Conservation (phyloP, 2,329 filamentous ascomycete genomes). For the Emergomyces pasteurianus region DNA sequence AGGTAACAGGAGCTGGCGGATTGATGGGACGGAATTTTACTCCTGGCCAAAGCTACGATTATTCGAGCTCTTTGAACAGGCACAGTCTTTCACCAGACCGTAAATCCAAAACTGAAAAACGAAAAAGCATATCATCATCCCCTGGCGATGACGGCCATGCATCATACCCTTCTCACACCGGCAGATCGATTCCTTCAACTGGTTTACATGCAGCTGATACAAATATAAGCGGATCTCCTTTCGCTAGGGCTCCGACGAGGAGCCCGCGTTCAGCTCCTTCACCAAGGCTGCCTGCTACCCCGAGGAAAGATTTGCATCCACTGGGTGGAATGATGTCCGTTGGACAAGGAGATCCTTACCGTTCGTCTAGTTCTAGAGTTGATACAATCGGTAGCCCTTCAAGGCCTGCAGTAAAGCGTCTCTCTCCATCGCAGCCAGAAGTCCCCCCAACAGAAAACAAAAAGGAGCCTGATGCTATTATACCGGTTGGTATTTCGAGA, state of each 20-base stretch:
- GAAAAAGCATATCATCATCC: constrained; percentile 17
- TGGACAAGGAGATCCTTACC: background rate
- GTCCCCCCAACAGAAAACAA: constrained; percentile 12
- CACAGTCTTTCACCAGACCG: constrained; percentile 22
- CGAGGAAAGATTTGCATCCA: background rate
- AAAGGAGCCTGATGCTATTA: constrained; percentile 38
- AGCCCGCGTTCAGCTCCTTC: constrained; percentile 8
- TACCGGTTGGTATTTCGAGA: constrained; percentile 80
- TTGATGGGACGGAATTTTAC: background rate
- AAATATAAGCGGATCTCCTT: constrained; percentile 39
- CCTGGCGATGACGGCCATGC: constrained; percentile 13
- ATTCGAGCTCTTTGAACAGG: constrained; percentile 17
- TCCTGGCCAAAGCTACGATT: background rate
- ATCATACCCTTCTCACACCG: constrained; percentile 12
- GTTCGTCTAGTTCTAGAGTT: background rate
- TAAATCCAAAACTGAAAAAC: constrained; percentile 18
- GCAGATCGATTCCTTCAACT: constrained; percentile 14
- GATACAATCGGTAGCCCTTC: background rate
- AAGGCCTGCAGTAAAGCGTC: constrained; percentile 7
- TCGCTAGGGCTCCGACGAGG: constrained; percentile 31
- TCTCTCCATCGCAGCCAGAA: constrained; percentile 1
- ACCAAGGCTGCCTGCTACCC: constrained; percentile 1
- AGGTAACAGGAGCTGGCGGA: background rate
- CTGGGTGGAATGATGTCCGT: background rate
- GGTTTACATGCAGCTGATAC: constrained; percentile 19